Conservation (phyloP, 2,329 filamentous ascomycete species). For the Xylariaceae sp. region DNA sequence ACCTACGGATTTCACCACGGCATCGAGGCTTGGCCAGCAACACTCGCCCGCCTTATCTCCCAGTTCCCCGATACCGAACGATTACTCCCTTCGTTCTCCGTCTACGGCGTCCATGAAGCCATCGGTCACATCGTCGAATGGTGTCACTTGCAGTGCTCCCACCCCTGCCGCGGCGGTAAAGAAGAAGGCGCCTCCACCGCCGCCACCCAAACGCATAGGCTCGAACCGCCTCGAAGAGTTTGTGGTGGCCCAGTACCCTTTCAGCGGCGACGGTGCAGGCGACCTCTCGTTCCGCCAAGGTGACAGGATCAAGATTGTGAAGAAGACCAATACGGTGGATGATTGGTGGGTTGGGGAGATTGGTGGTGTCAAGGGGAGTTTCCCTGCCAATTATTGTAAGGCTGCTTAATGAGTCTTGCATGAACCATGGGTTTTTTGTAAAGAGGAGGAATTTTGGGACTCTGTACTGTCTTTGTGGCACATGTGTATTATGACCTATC, state of each 20-base stretch:
- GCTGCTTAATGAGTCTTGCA: constrained; percentile 20
- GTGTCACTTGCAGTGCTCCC: constrained; percentile 17
- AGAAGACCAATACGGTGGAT: constrained; percentile 72
- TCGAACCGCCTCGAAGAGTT: constrained; percentile 46
- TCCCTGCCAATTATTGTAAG: constrained; percentile 79
- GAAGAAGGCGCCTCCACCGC: constrained; percentile 76
- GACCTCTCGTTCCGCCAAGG: constrained; percentile 73
- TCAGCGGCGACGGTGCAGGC: constrained; percentile 61
- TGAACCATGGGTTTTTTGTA: background rate
- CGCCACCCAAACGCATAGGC: constrained; percentile 54
- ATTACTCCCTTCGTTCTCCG: constrained; percentile 29
- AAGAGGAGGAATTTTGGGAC: background rate
- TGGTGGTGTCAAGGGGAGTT: constrained; percentile 61
- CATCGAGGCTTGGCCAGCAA: constrained; percentile 35
- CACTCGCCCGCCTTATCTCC: constrained; percentile 26
- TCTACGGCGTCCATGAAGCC: constrained; percentile 24
- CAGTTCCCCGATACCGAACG: constrained; percentile 25
- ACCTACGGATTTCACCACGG: constrained; percentile 42
- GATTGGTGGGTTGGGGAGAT: constrained; percentile 88
- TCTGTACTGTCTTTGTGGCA: too few relatives aligned
- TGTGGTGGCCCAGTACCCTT: constrained; percentile 71
- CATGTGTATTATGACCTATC: too few relatives aligned
- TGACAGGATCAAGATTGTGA: constrained; percentile 69
- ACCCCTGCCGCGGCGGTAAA: constrained; percentile 33
- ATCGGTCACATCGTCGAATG: constrained; percentile 25